A percentile compares a stretch with the other conserved stretches of the same genome.
Conservation (phyloP, 164 flowering plant genomes). For the Magnolia kwangsiensis region DNA sequence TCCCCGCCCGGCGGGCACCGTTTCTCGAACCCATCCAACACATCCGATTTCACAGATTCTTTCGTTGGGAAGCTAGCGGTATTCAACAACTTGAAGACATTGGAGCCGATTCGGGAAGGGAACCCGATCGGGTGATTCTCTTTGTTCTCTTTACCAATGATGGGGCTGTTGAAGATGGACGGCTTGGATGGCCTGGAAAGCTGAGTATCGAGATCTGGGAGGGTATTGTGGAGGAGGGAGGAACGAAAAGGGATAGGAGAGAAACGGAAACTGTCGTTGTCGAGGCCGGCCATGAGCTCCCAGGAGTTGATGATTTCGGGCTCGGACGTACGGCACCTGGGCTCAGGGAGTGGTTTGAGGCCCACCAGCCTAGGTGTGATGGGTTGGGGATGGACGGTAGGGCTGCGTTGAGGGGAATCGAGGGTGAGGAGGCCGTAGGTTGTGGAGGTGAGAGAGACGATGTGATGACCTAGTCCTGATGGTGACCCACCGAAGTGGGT, state of each 20-base stretch:
- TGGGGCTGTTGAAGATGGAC: not conserved
- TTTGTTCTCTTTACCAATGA: conserved; percentile 2
- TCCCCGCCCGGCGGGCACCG: conserved; percentile 66
- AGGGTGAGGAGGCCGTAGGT: conserved; percentile 83
- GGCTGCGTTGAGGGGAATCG: conserved; percentile 50
- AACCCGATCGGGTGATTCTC: conserved; percentile 3
- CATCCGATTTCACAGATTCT: conserved; percentile 11
- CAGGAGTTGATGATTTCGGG: conserved; percentile 86
- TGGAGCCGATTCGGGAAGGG: not conserved
- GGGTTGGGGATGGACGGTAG: conserved; percentile 26
- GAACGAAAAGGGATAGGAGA: conserved; percentile 23
- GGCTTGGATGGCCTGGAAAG: conserved; percentile 13
- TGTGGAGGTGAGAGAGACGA: conserved; percentile 92
- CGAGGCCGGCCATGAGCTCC: conserved; percentile 96
- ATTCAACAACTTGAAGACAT: conserved; percentile 15
- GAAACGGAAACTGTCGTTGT: conserved; percentile 65
- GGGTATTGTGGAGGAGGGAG: conserved; percentile 19
- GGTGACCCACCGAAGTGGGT: conserved; percentile 46
- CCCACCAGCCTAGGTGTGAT: not conserved
- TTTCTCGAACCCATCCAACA: conserved; percentile 23
- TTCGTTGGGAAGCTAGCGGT: conserved; percentile 2
- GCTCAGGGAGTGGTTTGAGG: conserved; percentile 29
- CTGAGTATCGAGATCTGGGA: conserved; percentile 20
- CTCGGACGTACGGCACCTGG: conserved; percentile 30
- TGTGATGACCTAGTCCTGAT: conserved; percentile 59